Conservation (phyloP, 495 filamentous ascomycete species). For the Cercophora newfieldiana region DNA sequence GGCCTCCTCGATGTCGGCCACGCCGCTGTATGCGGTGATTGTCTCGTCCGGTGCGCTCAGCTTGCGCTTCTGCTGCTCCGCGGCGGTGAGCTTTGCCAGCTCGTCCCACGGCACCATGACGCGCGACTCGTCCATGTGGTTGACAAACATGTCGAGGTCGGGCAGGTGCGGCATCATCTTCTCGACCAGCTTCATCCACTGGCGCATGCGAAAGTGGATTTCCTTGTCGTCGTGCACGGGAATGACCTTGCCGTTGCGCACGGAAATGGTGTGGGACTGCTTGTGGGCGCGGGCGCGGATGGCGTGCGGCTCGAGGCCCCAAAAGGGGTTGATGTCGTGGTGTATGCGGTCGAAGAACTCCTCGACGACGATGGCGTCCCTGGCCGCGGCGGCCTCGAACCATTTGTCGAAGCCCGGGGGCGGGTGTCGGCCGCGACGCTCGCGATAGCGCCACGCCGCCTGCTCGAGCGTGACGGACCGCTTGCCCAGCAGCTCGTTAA, state of each 20-base stretch:
- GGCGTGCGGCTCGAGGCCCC: constrained; percentile 54
- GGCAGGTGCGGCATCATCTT: constrained; percentile 56
- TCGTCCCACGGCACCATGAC: constrained; percentile 62
- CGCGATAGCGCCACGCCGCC: constrained; percentile 58
- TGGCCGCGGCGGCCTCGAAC: constrained; percentile 59
- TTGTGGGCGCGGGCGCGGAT: constrained; percentile 49
- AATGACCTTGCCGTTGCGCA: constrained; percentile 54
- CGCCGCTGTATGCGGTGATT: constrained; percentile 27
- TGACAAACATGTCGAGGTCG: constrained; percentile 67
- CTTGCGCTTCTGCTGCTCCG: constrained; percentile 47
- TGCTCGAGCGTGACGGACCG: constrained; percentile 50
- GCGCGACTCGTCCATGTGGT: constrained; percentile 63
- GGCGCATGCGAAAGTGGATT: constrained; percentile 51
- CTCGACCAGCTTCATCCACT: constrained; percentile 52
- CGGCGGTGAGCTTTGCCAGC: constrained; percentile 50
- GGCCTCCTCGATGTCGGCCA: constrained; percentile 29
- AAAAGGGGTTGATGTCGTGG: constrained; percentile 64
- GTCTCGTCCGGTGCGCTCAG: constrained; percentile 35
- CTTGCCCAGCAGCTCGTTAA: constrained; percentile 40
- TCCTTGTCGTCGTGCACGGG: constrained; percentile 37
- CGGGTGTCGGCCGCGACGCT: constrained; percentile 63
- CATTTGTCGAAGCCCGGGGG: constrained; percentile 68
- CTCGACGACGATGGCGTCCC: constrained; percentile 60
- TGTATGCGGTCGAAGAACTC: constrained; percentile 68
- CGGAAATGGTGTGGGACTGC: constrained; percentile 48